Evolutionary conservation across 78 protist species (phyloP), one percentile per base, ranked within the genome.

Genomic region (Chrysochromulina parva): DNA sequence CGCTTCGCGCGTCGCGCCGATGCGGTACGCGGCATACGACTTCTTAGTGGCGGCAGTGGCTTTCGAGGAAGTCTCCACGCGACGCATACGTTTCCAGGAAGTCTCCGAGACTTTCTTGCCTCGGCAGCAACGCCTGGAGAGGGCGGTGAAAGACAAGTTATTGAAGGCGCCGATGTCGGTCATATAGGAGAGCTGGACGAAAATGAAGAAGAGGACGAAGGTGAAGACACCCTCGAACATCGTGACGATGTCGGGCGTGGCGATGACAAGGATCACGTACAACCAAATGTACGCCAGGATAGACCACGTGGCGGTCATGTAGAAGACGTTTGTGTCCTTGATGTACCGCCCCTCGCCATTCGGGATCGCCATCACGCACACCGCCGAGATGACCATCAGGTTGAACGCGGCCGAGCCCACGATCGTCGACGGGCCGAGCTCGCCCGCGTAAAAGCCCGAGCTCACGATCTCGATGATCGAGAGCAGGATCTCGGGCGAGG

Each of bases 401-500:
- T 66, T 66, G 73, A 66, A 66, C 47, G 73, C 73, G 17, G 73
- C 73, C 17, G 38, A 24, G 73, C 73, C 73, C 7, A 66, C 73
- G 73, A 66, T 66, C 17, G 73, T 66, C 73, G 73, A 13, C 38
- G 73, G 38, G 73, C 73, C 73, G 6, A 66, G 73, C 73, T 66
- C 73, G 48, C 73, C 73, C 38, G 89, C 20, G 16, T 24, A 85
- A 60, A 62, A 62, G 26, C 57, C 74, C 6, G 19, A 2, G 14
- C 20, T 10, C 22, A 6, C 38, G 24, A 11, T 11, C 59, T 85
- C 89, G 55, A 85, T 85, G 48, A 85, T 38, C 22, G 89, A 55
- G 81, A 85, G 89, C 28, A 55, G 71, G 9, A 85, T 85, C 55
- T 85, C 89, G 19, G 80, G 74, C 59, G 92, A 47, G n/a, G 28